phyloP scores from a whole-genome alignment of 331 rosid genomes.

The Erythrophleum ivorense region DNA sequence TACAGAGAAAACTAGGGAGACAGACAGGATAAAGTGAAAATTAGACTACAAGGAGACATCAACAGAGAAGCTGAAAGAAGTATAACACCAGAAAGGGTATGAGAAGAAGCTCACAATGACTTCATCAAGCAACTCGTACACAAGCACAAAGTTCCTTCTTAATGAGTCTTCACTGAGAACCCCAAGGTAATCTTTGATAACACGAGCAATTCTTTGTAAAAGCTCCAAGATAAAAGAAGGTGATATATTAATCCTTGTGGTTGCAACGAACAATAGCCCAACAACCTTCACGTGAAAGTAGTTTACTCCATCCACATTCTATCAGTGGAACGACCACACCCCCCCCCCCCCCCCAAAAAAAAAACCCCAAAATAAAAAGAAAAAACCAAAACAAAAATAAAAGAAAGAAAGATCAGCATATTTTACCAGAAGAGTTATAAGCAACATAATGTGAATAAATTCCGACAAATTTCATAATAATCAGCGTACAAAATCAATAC shows the following conservation, averaged over 20 bases:
- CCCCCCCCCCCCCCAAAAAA: not conserved
- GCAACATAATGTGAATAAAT: not conserved
- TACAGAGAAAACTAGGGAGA: slow-evolving; percentile 9
- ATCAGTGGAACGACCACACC: slow-evolving; percentile 2
- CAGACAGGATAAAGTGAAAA: slow-evolving; percentile 24
- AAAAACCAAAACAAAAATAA: not conserved
- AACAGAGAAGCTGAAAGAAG: slow-evolving; percentile 31
- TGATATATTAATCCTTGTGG: slow-evolving; percentile 74
- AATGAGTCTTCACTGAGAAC: slow-evolving; percentile 85
- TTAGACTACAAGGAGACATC: slow-evolving; percentile 32
- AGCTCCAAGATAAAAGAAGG: slow-evolving; percentile 90
- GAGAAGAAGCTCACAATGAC: slow-evolving; percentile 69
- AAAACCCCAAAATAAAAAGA: no score
- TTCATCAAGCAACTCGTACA: slow-evolving; percentile 93
- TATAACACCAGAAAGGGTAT: slow-evolving; percentile 30
- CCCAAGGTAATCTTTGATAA: slow-evolving; percentile 89
- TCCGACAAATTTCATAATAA: slow-evolving; percentile 4
- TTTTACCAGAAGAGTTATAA: slow-evolving; percentile 1
- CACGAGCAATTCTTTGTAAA: slow-evolving; percentile 87
- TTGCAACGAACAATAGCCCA: slow-evolving; percentile 86
- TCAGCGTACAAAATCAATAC: slow-evolving; percentile 8
- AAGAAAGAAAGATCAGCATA: slow-evolving; percentile 37
- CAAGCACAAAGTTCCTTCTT: slow-evolving; percentile 83
- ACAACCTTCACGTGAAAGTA: slow-evolving; percentile 93
- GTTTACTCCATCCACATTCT: slow-evolving; percentile 92